Base-by-base conservation (phyloP, 2,329 filamentous ascomycete species). In the Fusarium praegraminearum region DNA sequence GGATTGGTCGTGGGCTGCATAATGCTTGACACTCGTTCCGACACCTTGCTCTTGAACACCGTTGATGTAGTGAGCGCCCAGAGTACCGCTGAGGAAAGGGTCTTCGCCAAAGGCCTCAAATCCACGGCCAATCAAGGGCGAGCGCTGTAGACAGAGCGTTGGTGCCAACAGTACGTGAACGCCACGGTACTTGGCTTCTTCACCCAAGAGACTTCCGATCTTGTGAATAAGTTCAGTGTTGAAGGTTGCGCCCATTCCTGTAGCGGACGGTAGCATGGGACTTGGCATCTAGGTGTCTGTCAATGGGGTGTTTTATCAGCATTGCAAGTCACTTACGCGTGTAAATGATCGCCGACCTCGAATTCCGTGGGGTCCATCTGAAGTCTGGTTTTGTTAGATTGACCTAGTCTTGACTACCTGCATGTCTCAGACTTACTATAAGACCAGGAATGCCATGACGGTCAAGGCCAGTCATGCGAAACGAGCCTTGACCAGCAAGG, bases 221-320 rank as follows among this genome's bases (percentile, higher is more conserved):
- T 85, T 78, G 33, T 84, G 78, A 40, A 90, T 81, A n/a, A 91
- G 77, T 2, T 87, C 83, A 3, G 81, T 71, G 69, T 91, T 87
- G 82, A 88, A 91, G 11, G 89, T 90, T 15, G 89, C 87, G 8
- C 87, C 89, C 65, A 91, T 72, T 30, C 62, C 73, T 22, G 74
- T 77, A 11, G 75, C 77, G 11, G 70, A 76, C 0, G 74, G 75
- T 4, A 74, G 54, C 65, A 74, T 63, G 2, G 79, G 6, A 77
- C 83, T 28, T 89, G 91, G 22, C 38, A 60, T 63, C 68, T 72
- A 28, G 11, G 7, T 20, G 18, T 3, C 11, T 30, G 22, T 68
- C 26, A 67, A 22, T 18, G 22, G 1, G 3, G 8, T 36, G 5
- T 4, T 30, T 2, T 13, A 2, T 15, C 12, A 12, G 15, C 6